Percentiles rank a stretch among this genome's conserved stretches.
These are phyloP conservation scores for Xylaria acuta DNA, from an alignment of 495 filamentous ascomycete species.

Conservation along the genomic window DNA sequence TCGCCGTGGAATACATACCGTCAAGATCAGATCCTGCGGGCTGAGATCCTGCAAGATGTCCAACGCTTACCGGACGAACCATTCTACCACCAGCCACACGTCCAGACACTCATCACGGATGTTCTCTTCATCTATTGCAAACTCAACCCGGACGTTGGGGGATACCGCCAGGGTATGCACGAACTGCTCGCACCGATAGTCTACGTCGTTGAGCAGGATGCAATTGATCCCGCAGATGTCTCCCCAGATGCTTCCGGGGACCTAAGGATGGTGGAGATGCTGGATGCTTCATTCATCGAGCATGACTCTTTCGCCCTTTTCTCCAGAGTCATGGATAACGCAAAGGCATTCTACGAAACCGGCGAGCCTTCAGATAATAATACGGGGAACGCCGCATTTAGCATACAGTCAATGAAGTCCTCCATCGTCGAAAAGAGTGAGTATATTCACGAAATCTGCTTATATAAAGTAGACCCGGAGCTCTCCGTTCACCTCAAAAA, in stretches of 20 bases:
- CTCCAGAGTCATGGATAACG: conserved; percentile 81
- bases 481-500: conserved; percentile 81
- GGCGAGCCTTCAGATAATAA: conserved; percentile 41
- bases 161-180: conserved; percentile 97
- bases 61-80: conserved; percentile 89
- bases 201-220: conserved; percentile 85
- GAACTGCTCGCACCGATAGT: conserved; percentile 90
- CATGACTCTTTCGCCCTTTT: conserved; percentile 92
- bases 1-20: conserved; percentile 89
- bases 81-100: conserved; percentile 81
- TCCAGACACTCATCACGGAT: conserved; percentile 84
- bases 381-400: conserved; percentile 19
- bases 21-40: conserved; percentile 80
- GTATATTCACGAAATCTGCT: conserved; percentile 80
- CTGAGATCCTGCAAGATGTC: conserved; percentile 95
- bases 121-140: conserved; percentile 95
- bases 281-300: conserved; percentile 78
- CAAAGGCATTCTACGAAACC: conserved; percentile 84
- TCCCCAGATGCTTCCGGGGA: conserved; percentile 43
- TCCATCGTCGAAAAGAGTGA: conserved; percentile 87
- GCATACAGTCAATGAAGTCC: conserved; percentile 48
- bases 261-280: conserved; percentile 61
- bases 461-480: conserved; percentile 79
- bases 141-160: conserved; percentile 81
- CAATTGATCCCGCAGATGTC: conserved; percentile 55